These are phyloP conservation scores for Astrocystis sublimbata DNA, from an alignment of 495 filamentous ascomycete species.

Conservation along the genomic window DNA sequence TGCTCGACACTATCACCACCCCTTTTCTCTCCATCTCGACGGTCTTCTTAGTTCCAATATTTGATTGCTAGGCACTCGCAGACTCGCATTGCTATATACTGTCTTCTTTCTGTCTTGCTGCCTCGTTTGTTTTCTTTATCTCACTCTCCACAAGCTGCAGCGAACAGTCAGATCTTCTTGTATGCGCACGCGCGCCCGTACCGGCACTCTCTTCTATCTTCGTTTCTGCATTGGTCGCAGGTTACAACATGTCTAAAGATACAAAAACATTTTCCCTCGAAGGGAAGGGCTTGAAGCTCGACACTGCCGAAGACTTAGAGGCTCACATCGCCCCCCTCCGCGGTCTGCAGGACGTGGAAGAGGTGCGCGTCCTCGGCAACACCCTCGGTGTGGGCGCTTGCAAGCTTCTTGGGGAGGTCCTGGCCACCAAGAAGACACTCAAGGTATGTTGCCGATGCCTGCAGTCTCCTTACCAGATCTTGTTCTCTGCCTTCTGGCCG, in stretches of 20 bases:
- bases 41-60: too few relatives aligned
- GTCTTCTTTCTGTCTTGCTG: not conserved
- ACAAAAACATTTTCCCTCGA: slow-evolving; percentile 84
- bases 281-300: slow-evolving; percentile 86
- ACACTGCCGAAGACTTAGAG: slow-evolving; percentile 81
- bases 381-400: slow-evolving; percentile 88
- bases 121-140: not conserved
- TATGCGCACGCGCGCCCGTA: too few relatives aligned
- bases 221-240: not conserved
- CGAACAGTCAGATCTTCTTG: not conserved
- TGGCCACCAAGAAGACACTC: slow-evolving; percentile 77
- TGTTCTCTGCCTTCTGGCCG: not conserved
- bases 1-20: not conserved
- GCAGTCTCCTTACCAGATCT: not conserved
- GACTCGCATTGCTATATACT: not conserved
- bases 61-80: not conserved
- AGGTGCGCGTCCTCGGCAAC: slow-evolving; percentile 83
- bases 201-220: not conserved
- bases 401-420: slow-evolving; percentile 74
- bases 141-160: too few relatives aligned
- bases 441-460: slow-evolving; percentile 48
- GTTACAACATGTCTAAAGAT: slow-evolving; percentile 44
- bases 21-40: slow-evolving; percentile 3
- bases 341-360: slow-evolving; percentile 72
- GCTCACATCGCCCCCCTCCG: slow-evolving; percentile 75